A percentile compares a stretch with the other conserved stretches of the same genome.
phyloP scores from a whole-genome alignment of 805 yeast genomes.

The Priceomyces haplophilus region DNA sequence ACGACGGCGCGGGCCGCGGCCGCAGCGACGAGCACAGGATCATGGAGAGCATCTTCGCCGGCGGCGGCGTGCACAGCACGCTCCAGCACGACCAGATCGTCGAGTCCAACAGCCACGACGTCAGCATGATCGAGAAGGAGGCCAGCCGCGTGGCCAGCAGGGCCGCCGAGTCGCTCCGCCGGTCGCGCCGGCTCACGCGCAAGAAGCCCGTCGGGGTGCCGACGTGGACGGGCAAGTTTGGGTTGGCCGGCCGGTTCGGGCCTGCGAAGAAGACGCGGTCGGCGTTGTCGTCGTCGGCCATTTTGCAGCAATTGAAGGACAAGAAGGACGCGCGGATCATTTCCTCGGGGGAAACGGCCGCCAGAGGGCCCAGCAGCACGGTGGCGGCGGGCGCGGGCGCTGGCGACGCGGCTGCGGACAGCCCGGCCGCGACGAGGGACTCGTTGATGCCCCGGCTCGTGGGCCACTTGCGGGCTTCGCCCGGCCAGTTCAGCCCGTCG shows the following conservation, averaged over 20 bases:
- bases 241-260: slow-evolving; percentile 66
- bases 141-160: slow-evolving; percentile 53
- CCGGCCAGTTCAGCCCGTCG: slow-evolving; percentile 46
- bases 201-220: slow-evolving; percentile 67
- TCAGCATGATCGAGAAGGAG: slow-evolving; percentile 56
- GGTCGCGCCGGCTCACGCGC: slow-evolving; percentile 55
- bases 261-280: slow-evolving; percentile 15
- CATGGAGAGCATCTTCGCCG: slow-evolving; percentile 72
- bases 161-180: slow-evolving; percentile 55
- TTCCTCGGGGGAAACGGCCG: too few relatives aligned
- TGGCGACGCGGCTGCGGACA: slow-evolving; percentile 6
- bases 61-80: slow-evolving; percentile 69
- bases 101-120: slow-evolving; percentile 51
- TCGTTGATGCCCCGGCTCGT: slow-evolving; percentile 36
- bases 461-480: slow-evolving; percentile 33
- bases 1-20: slow-evolving; percentile 7
- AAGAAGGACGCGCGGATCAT: slow-evolving; percentile 33
- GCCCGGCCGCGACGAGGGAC: slow-evolving; percentile 12
- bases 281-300: slow-evolving; percentile 42
- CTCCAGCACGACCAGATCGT: slow-evolving; percentile 77
- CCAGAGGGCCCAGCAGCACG: too few relatives aligned
- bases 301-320: slow-evolving; percentile 47
- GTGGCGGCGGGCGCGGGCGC: too few relatives aligned
- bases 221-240: slow-evolving; percentile 95
- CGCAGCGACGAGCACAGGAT: slow-evolving; percentile 56